These are phyloP conservation scores for Aspergillus cejpii DNA, from an alignment of 2,329 filamentous ascomycete genomes.

Conservation along the genomic window DNA sequence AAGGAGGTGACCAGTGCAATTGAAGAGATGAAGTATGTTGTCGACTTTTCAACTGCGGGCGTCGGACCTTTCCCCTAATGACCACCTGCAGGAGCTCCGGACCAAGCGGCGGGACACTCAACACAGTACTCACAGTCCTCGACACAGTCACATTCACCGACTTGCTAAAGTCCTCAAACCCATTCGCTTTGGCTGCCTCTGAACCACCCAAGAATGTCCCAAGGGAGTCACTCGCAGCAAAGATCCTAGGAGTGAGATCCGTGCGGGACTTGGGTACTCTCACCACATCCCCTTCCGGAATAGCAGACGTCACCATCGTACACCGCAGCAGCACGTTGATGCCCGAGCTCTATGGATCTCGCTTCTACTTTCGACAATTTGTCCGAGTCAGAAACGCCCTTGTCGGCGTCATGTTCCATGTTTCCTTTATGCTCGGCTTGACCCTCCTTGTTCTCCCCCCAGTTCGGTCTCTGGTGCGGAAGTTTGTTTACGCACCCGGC, in stretches of 20 bases:
- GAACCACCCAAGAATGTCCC: slow-evolving; percentile 30
- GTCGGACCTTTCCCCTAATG: slow-evolving; percentile 7
- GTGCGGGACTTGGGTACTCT: slow-evolving; percentile 54
- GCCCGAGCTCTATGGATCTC: slow-evolving; percentile 51
- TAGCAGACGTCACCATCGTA: slow-evolving; percentile 51
- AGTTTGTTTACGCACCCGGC: slow-evolving; percentile 47
- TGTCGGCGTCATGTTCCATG: slow-evolving; percentile 45
- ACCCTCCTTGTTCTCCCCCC: slow-evolving; percentile 47
- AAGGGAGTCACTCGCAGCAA: slow-evolving; percentile 24
- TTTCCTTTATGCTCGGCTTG: slow-evolving; percentile 42
- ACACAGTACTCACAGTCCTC: slow-evolving; percentile 57
- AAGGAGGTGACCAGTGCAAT: slow-evolving; percentile 48
- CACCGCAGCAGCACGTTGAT: slow-evolving; percentile 56
- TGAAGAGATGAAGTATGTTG: slow-evolving; percentile 47
- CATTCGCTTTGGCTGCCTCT: slow-evolving; percentile 48
- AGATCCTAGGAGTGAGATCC: slow-evolving; percentile 46
- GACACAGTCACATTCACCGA: slow-evolving; percentile 43
- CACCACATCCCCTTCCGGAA: slow-evolving; percentile 48
- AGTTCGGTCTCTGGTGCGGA: slow-evolving; percentile 46
- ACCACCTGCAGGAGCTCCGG: slow-evolving; percentile 31
- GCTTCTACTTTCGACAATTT: slow-evolving; percentile 54
- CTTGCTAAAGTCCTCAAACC: slow-evolving; percentile 43
- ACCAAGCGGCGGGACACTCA: slow-evolving; percentile 56
- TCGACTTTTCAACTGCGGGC: slow-evolving; percentile 6
- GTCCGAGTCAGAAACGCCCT: slow-evolving; percentile 47